phyloP scores from a whole-genome alignment of 1,284 basidiomycete genomes.

The Erythrobasidium hasegawianum region DNA sequence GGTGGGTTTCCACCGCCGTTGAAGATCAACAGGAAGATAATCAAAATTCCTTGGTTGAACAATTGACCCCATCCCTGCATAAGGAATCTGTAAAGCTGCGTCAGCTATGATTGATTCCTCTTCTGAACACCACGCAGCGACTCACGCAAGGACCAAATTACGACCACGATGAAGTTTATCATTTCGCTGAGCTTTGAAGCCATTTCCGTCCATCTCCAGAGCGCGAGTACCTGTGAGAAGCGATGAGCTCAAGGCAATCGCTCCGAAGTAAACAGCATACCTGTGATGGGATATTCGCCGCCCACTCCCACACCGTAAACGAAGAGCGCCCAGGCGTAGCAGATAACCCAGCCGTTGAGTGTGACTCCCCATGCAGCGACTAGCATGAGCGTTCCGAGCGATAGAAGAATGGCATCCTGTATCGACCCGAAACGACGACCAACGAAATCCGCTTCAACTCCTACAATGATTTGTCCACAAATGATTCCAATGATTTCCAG shows the following conservation, averaged over 20 bases:
- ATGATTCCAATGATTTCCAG: constrained; percentile 57
- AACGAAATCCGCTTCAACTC: constrained; percentile 58
- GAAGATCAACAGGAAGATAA: constrained; percentile 56
- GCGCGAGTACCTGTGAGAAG: constrained; percentile 51
- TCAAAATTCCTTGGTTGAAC: constrained; percentile 55
- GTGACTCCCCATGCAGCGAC: constrained; percentile 56
- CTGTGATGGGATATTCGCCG: constrained; percentile 57
- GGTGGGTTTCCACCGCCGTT: constrained; percentile 49
- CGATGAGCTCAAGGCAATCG: neutral
- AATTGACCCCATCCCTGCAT: constrained; percentile 39
- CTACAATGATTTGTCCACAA: constrained; percentile 56
- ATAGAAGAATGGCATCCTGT: constrained; percentile 50
- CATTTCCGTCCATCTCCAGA: constrained; percentile 53
- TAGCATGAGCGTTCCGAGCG: constrained; percentile 55
- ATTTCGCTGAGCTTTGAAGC: constrained; percentile 50
- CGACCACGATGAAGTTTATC: constrained; percentile 58
- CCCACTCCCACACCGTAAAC: constrained; percentile 55
- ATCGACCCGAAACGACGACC: constrained; percentile 51
- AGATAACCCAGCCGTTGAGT: constrained; percentile 58
- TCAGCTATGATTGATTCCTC: neutral
- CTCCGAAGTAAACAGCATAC: neutral
- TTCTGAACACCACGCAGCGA: constrained; percentile 47
- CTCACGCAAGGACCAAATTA: constrained; percentile 56
- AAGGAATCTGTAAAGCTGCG: neutral
- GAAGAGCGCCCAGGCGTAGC: constrained; percentile 54